Base-by-base conservation (phyloP, 2,329 filamentous ascomycete species). In the Rhynchosporium agropyri region DNA sequence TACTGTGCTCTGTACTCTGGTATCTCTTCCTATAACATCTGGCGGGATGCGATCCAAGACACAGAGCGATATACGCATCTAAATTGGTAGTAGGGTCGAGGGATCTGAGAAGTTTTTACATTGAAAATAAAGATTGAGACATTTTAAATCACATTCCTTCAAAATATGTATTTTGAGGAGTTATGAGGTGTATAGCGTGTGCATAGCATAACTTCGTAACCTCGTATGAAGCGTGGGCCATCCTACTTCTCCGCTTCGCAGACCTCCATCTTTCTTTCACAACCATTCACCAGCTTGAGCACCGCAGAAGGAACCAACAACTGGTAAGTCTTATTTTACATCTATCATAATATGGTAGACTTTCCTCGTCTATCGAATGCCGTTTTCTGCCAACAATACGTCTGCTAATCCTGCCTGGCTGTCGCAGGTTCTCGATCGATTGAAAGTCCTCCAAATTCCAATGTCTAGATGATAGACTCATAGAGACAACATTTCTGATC, bases 401-500 rank as follows among this genome's bases (percentile, higher is more conserved):
- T 60, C 59, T 48, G 65, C 65, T 70, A 65, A 69, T 67, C 66
- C 67, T 63, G 43, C 26, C 62, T 64, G 58, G 60, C 51, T 61
- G 57, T 65, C 66, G 63, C 67, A 73, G 70, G 61, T 61, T 67
- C 63, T 65, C 59, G 62, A 69, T 72, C 61, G 66, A 67, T 65
- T 67, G 63, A 62, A 72, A 69, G 31, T 65, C 69, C 50, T 70
- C 63, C 46, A 26, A 49, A 49, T 69, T 64, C 68, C 68, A 68
- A 74, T 74, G 74, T 70, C 67, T 71, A 68, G 69, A 75, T 73
- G 74, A 49, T 49, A 71, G 67, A 67, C 64, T 68, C 68, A 65
- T 70, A 69, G 72, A 70, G 63, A 51, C 69, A 71, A 70, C 63
- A 60, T 64, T 72, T 70, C 67, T 61, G 64, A 69, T 63, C 65